Base-by-base conservation (phyloP, 2,329 filamentous ascomycete genomes). In the Fusarium protoensiforme region DNA sequence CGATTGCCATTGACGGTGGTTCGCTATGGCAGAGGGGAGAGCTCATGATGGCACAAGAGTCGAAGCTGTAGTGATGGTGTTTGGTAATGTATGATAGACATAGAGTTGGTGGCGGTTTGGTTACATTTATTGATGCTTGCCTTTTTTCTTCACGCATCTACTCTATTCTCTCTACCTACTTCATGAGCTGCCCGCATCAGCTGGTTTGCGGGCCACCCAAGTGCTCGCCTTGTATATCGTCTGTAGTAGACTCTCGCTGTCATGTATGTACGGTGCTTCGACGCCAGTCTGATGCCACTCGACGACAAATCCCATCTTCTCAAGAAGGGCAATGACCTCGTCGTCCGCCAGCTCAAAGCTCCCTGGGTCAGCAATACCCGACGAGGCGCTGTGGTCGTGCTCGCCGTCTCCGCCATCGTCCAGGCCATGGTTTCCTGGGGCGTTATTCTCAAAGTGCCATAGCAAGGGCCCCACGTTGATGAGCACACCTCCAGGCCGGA, bases 391-490 rank as follows among this genome's bases (percentile, higher is more conserved):
- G 35, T 83, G 82, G 68, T 88, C 86, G 70, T 86, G 83, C 67
- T 87, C 85, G 33, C 84, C 85, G 58, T 88, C 86, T 31, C 84
- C 85, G 61, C 88, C 86, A 39, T 85, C 83, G 36, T 88, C 86
- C 43, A 85, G 84, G 14, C 88, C 85, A 77, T 89, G 85, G 73
- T 88, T 87, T 41, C 89, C 88, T 0, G 89, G 89, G 1, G 89
- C 87, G 46, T 92, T 89, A 74, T 94, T 92, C 80, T 97, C 94
- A 81, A 97, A 98, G 81, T 99, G 97, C 96, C 96, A 99, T 43
- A 98, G 85, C 63, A 99, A 83, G 1, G 96, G 96, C 0, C 96
- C 96, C 27, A 97, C 85, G 78, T 99, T 99, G 79, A 98, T 89
- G 86, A 97, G 93, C 5, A 97, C 78, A 0, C 96, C 96, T 29